These are phyloP conservation scores for Marchantia polymorpha DNA, from an alignment of 225 moss, liverwort and hornwort genomes.

Conservation along the genomic window DNA sequence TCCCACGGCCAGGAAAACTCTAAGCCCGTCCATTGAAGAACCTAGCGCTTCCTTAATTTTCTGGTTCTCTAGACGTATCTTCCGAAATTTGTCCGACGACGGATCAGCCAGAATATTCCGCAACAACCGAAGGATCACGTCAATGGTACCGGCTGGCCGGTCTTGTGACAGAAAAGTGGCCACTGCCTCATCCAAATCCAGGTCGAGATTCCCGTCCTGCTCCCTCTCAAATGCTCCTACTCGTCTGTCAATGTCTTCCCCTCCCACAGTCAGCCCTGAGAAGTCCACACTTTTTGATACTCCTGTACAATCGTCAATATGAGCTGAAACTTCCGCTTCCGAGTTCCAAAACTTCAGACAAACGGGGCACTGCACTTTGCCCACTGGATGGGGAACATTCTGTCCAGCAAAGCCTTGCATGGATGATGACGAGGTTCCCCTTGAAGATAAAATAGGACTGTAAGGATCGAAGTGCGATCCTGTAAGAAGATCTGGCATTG, in stretches of 20 bases:
- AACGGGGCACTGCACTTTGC: slow-evolving; percentile 48
- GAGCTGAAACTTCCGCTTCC: slow-evolving; percentile 40
- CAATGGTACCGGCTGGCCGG: slow-evolving; percentile 31
- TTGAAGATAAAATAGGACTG: slow-evolving; percentile 35
- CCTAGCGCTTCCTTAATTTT: slow-evolving; percentile 41
- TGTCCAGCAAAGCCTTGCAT: background rate
- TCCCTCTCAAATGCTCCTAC: slow-evolving; percentile 9
- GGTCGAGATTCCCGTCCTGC: slow-evolving; percentile 16
- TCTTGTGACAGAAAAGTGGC: slow-evolving; percentile 41
- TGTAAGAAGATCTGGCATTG: background rate
- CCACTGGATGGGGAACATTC: slow-evolving; percentile 9
- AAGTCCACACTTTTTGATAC: slow-evolving; percentile 8
- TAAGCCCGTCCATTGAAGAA: slow-evolving; percentile 36
- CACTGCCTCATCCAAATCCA: slow-evolving; percentile 44
- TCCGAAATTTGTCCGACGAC: slow-evolving; percentile 34
- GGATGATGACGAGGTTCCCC: slow-evolving; percentile 34
- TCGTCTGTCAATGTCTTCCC: background rate
- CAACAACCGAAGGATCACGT: slow-evolving; percentile 32
- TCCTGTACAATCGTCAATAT: slow-evolving; percentile 46
- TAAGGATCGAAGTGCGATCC: slow-evolving; percentile 39
- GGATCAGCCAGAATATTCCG: slow-evolving; percentile 35
- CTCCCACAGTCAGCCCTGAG: slow-evolving; percentile 19
- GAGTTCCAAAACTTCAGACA: slow-evolving; percentile 47
- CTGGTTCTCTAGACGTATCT: slow-evolving; percentile 29
- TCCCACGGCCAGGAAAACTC: slow-evolving; percentile 36